phyloP scores from a whole-genome alignment of 495 filamentous ascomycete genomes.

The Neurospora hispaniola region DNA sequence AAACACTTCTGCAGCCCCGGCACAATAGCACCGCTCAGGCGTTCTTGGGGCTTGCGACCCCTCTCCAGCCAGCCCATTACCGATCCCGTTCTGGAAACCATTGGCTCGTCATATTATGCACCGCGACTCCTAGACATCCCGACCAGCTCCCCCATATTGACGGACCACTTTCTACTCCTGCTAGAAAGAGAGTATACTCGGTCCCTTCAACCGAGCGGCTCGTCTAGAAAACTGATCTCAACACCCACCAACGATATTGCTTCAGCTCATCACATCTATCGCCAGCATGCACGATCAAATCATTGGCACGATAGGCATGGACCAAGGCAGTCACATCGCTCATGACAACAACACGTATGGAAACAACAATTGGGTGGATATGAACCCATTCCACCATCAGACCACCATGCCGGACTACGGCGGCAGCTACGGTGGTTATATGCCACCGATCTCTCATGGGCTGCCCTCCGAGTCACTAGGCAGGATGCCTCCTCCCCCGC shows the following conservation, averaged over 20 bases:
- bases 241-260: conserved; percentile 10
- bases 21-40: conserved; percentile 10
- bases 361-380: conserved; percentile 36
- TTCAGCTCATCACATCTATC: conserved; percentile 26
- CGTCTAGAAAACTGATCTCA: conserved; percentile 8
- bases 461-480: conserved; percentile 35
- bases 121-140: conserved; percentile 16
- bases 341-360: conserved; percentile 28
- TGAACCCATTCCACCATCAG: conserved; percentile 33
- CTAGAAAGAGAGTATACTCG: conserved; percentile 3
- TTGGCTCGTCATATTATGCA: conserved; percentile 25
- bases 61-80: conserved; percentile 18
- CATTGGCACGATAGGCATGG: conserved; percentile 35
- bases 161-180: conserved; percentile 16
- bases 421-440: conserved; percentile 24
- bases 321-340: conserved; percentile 37
- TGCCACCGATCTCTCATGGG: conserved; percentile 34
- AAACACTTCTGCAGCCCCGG: conserved; percentile 18
- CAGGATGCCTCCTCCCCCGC: conserved; percentile 34
- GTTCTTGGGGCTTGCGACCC: conserved; percentile 10
- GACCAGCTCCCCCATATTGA: conserved; percentile 13
- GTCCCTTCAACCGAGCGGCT: conserved; percentile 14
- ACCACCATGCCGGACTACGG: conserved; percentile 39
- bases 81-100: conserved; percentile 20
- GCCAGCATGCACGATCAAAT: conserved; percentile 41